Percentiles rank a stretch among this genome's conserved stretches.
These are phyloP conservation scores for Sarocladium strictum DNA, from an alignment of 2,329 filamentous ascomycete genomes.

Conservation along the genomic window DNA sequence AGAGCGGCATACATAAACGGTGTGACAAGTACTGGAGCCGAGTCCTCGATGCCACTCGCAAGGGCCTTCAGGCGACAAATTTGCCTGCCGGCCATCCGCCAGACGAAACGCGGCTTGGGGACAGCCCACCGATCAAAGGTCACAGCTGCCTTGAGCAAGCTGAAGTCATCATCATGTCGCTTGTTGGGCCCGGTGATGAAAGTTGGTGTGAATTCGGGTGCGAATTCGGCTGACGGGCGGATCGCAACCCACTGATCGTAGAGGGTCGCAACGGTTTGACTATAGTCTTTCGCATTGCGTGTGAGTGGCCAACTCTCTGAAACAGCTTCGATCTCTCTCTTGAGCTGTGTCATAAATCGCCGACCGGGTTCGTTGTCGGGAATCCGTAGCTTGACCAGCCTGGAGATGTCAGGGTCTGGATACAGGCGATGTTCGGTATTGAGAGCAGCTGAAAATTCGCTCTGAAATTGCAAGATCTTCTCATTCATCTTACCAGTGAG, in stretches of 20 bases:
- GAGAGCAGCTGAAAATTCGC: conserved; percentile 22
- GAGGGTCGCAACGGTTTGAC: conserved; percentile 25
- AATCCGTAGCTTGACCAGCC: conserved; percentile 29
- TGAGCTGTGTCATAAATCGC: conserved; percentile 28
- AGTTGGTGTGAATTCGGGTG: neutral
- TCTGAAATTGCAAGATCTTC: conserved; percentile 31
- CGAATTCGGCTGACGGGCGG: conserved; percentile 23
- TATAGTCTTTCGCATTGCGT: conserved; percentile 15
- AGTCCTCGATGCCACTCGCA: conserved; percentile 1
- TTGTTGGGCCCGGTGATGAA: neutral
- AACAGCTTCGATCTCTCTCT: conserved; percentile 24
- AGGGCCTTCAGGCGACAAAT: conserved; percentile 41
- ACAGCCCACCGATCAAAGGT: conserved; percentile 35
- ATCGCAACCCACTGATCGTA: conserved; percentile 38
- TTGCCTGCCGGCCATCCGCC: conserved; percentile 43
- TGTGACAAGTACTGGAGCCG: conserved; percentile 25
- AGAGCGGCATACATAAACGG: conserved; percentile 29
- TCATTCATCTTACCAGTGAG: conserved; percentile 51
- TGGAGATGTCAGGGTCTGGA: conserved; percentile 32
- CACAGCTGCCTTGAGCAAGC: conserved; percentile 43
- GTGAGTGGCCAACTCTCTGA: conserved; percentile 28
- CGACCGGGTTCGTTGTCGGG: conserved; percentile 20
- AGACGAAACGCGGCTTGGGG: conserved; percentile 28
- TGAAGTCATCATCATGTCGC: conserved; percentile 28
- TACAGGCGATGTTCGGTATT: conserved; percentile 16